Percentiles rank a stretch among this genome's conserved stretches.
phyloP scores from a whole-genome alignment of 805 yeast species.

The Spathaspora passalidarum region DNA sequence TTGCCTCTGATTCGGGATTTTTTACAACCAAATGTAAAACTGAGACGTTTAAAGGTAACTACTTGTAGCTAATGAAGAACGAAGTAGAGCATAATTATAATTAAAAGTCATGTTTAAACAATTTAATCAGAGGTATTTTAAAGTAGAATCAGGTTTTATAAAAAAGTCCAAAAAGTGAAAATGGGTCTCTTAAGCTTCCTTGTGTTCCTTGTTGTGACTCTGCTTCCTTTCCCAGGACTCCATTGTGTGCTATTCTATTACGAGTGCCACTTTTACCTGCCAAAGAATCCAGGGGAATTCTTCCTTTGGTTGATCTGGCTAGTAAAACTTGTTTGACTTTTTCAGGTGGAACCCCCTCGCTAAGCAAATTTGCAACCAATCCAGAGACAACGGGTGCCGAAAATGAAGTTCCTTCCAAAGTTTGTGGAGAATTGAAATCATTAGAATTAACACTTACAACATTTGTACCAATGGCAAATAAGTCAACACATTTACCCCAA shows the following conservation, averaged over 20 bases:
- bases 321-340: slow-evolving; percentile 44
- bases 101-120: too few species aligned
- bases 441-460: slow-evolving; percentile 44
- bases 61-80: neutral
- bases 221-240: too few species aligned
- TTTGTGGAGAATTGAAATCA: slow-evolving; percentile 18
- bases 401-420: slow-evolving; percentile 77
- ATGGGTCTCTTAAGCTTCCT: too few species aligned
- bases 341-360: slow-evolving; percentile 44
- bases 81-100: too few species aligned
- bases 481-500: slow-evolving; percentile 87
- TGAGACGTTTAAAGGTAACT: too few species aligned
- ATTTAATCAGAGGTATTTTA: too few species aligned
- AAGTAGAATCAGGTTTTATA: too few species aligned
- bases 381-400: slow-evolving; percentile 77
- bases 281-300: too few species aligned
- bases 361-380: slow-evolving; percentile 51
- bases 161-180: neutral
- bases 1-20: neutral
- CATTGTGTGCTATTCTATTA: too few species aligned
- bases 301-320: slow-evolving; percentile 45
- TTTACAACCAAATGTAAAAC: neutral
- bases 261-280: too few species aligned
- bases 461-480: slow-evolving; percentile 80
- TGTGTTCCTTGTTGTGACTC: too few species aligned